These are phyloP conservation scores for Solanum acaule DNA, from an alignment of 257 asterid species.

Conservation along the genomic window DNA sequence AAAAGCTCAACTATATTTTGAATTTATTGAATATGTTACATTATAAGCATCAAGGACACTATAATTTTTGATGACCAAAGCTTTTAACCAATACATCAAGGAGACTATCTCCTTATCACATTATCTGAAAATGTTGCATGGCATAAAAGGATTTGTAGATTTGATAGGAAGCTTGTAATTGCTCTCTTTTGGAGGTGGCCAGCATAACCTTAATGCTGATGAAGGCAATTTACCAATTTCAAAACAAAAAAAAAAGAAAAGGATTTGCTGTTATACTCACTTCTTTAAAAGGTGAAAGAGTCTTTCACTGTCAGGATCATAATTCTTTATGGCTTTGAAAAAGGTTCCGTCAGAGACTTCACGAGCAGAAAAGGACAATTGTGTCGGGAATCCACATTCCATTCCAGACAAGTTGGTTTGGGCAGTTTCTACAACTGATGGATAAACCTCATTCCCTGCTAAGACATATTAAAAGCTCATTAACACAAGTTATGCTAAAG, in stretches of 20 bases:
- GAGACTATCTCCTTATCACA: constrained; percentile 5
- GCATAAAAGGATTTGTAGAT: background rate
- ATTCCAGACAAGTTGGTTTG: constrained; percentile 44
- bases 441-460: constrained; percentile 75
- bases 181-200: background rate
- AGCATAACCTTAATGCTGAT: background rate
- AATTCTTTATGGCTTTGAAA: constrained; percentile 68
- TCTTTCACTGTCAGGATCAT: constrained; percentile 82
- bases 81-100: background rate
- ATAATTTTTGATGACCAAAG: background rate
- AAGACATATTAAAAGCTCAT: constrained; percentile 11
- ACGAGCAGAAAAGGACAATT: constrained; percentile 90
- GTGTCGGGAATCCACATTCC: constrained; percentile 84
- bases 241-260: background rate
- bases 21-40: background rate
- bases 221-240: background rate
- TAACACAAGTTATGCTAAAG: constrained; percentile 6
- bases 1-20: background rate
- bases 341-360: constrained; percentile 93
- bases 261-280: constrained; percentile 34
- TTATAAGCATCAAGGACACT: background rate
- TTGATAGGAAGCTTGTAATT: background rate
- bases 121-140: constrained; percentile 2
- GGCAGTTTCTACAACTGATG: constrained; percentile 50
- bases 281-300: constrained; percentile 51